phyloP scores from a whole-genome alignment of 441 rosid species.

The Pelargonium myrrhifolium region DNA sequence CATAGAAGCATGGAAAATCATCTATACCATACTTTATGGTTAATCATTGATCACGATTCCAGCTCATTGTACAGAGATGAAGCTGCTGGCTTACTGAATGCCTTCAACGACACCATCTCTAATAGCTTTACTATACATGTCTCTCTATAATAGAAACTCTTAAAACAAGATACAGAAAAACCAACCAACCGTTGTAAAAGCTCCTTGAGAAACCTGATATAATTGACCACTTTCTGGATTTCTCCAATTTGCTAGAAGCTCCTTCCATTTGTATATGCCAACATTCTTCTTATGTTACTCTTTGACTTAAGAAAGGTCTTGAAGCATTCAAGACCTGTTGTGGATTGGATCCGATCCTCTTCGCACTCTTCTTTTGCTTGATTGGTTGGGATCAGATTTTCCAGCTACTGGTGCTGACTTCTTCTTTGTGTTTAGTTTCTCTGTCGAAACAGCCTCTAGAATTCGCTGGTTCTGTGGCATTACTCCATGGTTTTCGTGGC shows the following conservation, averaged over 20 bases:
- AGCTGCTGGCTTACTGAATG: slow-evolving; percentile 20
- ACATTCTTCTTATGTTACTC: slow-evolving; percentile 26
- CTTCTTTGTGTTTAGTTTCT: slow-evolving; percentile 29
- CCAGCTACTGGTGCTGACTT: slow-evolving; percentile 28
- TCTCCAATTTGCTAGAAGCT: slow-evolving; percentile 34
- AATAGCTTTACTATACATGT: slow-evolving; percentile 38
- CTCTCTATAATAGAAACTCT: slow-evolving; percentile 27
- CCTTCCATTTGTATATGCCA: slow-evolving; percentile 24
- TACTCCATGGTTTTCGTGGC: slow-evolving; percentile 25
- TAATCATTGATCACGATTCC: slow-evolving; percentile 18
- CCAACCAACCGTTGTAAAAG: slow-evolving; percentile 28
- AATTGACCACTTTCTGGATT: slow-evolving; percentile 18
- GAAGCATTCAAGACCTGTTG: slow-evolving; percentile 48
- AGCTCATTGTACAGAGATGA: slow-evolving; percentile 30
- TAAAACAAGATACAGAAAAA: slow-evolving; percentile 22
- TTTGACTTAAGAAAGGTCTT: slow-evolving; percentile 25
- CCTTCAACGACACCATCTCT: slow-evolving; percentile 23
- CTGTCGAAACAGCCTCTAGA: slow-evolving; percentile 32
- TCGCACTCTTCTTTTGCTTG: slow-evolving; percentile 75
- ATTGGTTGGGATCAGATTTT: slow-evolving; percentile 38
- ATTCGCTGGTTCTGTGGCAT: slow-evolving; percentile 27
- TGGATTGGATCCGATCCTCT: slow-evolving; percentile 95
- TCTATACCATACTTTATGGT: slow-evolving; percentile 18
- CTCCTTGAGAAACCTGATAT: slow-evolving; percentile 26
- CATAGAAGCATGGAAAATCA: slow-evolving; percentile 17